A percentile compares a stretch with the other conserved stretches of the same genome.
These are phyloP conservation scores for Ogataea methylovora DNA, from an alignment of 805 yeast genomes.

Conservation along the genomic window DNA sequence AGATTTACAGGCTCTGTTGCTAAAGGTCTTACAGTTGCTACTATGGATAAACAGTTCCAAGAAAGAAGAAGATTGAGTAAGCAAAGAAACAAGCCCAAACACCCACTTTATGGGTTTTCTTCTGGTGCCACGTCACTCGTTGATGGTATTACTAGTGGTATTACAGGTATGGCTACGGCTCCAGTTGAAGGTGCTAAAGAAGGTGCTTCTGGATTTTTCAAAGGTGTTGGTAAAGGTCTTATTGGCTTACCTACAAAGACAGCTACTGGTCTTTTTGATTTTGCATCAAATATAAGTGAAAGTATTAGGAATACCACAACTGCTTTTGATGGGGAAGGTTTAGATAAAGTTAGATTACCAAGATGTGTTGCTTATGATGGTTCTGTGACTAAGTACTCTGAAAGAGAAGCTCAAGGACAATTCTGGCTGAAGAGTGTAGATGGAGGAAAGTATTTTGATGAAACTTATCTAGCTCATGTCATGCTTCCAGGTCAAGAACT, in stretches of 20 bases:
- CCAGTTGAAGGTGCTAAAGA: constrained; percentile 88
- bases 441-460: constrained; percentile 70
- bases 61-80: constrained; percentile 73
- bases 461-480: constrained; percentile 79
- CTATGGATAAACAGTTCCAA: constrained; percentile 81
- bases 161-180: constrained; percentile 82
- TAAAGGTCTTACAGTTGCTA: constrained; percentile 85
- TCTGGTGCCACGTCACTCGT: constrained; percentile 85
- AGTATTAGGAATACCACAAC: constrained; percentile 92
- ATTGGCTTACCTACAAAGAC: constrained; percentile 95
- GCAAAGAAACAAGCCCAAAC: constrained; percentile 72
- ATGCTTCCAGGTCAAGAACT: constrained; percentile 74
- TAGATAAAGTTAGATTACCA: constrained; percentile 78
- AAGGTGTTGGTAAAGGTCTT: constrained; percentile 91
- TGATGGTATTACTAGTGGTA: constrained; percentile 80
- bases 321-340: constrained; percentile 70
- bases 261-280: constrained; percentile 88
- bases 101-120: constrained; percentile 77
- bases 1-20: constrained; percentile 92
- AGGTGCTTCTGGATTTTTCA: constrained; percentile 89
- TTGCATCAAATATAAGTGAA: constrained; percentile 88
- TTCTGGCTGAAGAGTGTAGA: constrained; percentile 79
- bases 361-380: constrained; percentile 66
- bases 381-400: constrained; percentile 65
- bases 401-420: constrained; percentile 90